phyloP scores from a whole-genome alignment of 2,329 filamentous ascomycete species.

The Capronia americana region DNA sequence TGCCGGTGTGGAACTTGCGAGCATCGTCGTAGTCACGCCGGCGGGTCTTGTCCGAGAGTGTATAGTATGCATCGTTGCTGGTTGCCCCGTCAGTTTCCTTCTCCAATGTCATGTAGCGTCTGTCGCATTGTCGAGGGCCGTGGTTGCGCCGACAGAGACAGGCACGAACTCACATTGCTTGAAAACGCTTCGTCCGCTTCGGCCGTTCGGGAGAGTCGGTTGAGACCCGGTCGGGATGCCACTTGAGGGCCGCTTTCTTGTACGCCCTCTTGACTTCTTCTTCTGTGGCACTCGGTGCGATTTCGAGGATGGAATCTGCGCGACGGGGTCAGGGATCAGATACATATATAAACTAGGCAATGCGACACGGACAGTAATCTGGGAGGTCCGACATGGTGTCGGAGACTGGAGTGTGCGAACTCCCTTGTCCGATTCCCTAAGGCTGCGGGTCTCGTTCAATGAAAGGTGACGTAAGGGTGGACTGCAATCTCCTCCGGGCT shows the following conservation, averaged over 20 bases:
- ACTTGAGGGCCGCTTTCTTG: slow-evolving; percentile 89
- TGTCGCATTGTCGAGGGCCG: not conserved
- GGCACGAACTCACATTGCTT: slow-evolving; percentile 63
- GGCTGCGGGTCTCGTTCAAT: not conserved
- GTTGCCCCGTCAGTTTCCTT: not conserved
- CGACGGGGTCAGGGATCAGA: not conserved
- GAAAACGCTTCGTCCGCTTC: slow-evolving; percentile 83
- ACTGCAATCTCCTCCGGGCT: not conserved
- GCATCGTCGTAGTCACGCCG: slow-evolving; percentile 85
- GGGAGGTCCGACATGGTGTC: slow-evolving; percentile 36
- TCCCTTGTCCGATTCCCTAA: not conserved
- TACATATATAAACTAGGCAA: not conserved
- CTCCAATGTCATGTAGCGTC: not conserved
- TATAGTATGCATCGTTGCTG: slow-evolving; percentile 86
- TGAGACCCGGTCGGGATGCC: slow-evolving; percentile 89
- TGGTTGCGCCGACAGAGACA: not conserved
- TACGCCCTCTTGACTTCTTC: slow-evolving; percentile 93
- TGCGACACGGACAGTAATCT: slow-evolving; percentile 37
- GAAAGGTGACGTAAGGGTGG: not conserved
- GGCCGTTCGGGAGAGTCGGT: slow-evolving; percentile 81
- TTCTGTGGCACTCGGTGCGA: slow-evolving; percentile 74
- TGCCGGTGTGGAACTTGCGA: slow-evolving; percentile 63
- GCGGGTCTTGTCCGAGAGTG: slow-evolving; percentile 77
- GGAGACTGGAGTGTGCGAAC: not conserved
- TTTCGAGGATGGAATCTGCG: slow-evolving; percentile 63